phyloP scores from a whole-genome alignment of 2,329 filamentous ascomycete species.

The Curvularia sp. region DNA sequence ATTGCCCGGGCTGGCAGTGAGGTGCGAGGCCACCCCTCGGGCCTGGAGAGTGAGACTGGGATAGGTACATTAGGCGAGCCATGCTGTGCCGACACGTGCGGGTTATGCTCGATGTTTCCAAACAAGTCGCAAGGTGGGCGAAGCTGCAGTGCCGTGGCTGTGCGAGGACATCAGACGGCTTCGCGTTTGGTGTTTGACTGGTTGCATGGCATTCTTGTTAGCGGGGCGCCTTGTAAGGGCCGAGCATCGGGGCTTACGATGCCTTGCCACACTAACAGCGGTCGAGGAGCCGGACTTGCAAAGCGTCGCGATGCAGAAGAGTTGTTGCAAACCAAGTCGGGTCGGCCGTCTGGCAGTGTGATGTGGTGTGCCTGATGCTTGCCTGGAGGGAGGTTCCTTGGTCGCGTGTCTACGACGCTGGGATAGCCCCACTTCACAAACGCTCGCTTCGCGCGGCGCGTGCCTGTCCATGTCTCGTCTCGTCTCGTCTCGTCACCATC shows the following conservation, averaged over 20 bases:
- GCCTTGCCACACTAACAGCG: conserved; percentile 17
- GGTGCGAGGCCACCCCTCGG: conserved; percentile 17
- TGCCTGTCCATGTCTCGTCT: background rate
- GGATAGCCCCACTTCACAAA: background rate
- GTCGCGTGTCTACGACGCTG: background rate
- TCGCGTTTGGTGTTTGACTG: conserved; percentile 2
- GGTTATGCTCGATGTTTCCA: conserved; percentile 1
- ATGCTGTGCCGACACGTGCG: conserved; percentile 9
- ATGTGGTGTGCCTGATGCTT: conserved; percentile 1
- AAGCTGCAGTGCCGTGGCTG: conserved; percentile 16
- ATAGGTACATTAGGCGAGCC: conserved; percentile 19
- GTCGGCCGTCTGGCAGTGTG: background rate
- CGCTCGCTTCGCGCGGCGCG: conserved; percentile 14
- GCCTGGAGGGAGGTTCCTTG: background rate
- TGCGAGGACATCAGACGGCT: conserved; percentile 9
- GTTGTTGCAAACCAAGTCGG: background rate
- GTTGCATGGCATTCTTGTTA: conserved; percentile 1
- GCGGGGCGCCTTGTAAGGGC: conserved; percentile 18
- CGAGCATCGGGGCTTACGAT: conserved; percentile 16
- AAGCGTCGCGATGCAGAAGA: conserved; percentile 2
- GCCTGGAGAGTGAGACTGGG: conserved; percentile 1
- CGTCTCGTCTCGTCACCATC: background rate
- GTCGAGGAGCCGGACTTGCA: conserved; percentile 9
- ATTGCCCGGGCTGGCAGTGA: conserved; percentile 20
- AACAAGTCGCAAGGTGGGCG: conserved; percentile 7